Base-by-base conservation (phyloP, 495 filamentous ascomycete genomes). In the Penicillium waksmanii region DNA sequence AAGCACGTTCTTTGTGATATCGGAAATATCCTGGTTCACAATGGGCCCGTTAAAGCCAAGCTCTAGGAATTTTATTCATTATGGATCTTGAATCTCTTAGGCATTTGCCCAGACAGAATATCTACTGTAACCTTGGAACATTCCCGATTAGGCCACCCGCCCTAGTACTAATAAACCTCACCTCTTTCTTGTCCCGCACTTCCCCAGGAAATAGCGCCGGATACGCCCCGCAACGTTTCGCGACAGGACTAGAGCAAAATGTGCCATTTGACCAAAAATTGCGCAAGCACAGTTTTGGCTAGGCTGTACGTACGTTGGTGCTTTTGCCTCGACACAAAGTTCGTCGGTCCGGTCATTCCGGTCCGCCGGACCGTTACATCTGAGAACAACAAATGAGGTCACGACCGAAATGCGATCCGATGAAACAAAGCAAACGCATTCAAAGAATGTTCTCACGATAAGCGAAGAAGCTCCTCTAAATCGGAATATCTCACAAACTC, bases 1-100 rank as follows among this genome's bases (percentile, higher is more conserved):
- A 89, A 89, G 70, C 83, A 81, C 61, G 72, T 83, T 59, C 75
- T 88, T 69, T 79, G 80, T 23, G 73, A 82, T 61, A 65, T 81
- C 43, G 83, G 69, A 0, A 61, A 70, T 50, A 38, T 43, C 33
- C 7, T 60, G 21, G 40, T 50, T 33, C 35, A 18, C 1, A 43
- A 36, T 13, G 18, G 15, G 0, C 8, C 3, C 15, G 38, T 42
- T 18, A 58, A 42, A 27, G 52, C 56, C 13, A 62, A 51, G 50
- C 51, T 62, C 38, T 62, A 62, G 59, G 48, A 38, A 38, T 38
- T 11, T 38, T n/a, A 38, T 31, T 31, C 27, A 9, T 31, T 7
- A 31, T 31, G 27, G 8, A 23, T 23, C 23, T 31, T 31, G 3
- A 31, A 9, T 31, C 27, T 31, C 5, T 23, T 5, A 9, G 8